A percentile compares a stretch with the other conserved stretches of the same genome.
Evolutionary conservation across 164 flowering plant genomes (phyloP).

Genomic region (Malania oleifera): DNA sequence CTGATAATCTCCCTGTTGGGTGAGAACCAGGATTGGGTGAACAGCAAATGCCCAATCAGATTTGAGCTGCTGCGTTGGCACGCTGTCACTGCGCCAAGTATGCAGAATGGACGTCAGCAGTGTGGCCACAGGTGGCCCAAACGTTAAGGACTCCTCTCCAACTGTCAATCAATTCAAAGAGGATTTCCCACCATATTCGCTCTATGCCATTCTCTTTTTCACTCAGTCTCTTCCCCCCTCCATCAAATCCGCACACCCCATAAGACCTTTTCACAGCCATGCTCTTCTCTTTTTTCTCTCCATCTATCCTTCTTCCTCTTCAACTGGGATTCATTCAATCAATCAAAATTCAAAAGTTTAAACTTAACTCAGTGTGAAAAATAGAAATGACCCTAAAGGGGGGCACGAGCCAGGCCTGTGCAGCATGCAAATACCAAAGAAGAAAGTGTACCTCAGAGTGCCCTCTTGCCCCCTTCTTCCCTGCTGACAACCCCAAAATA

Average conservation of each 20-base stretch:
- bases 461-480: slow-evolving; percentile 53
- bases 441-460: slow-evolving; percentile 47
- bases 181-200: too few species aligned
- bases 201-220: slow-evolving; percentile 19
- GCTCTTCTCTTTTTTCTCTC: background rate
- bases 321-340: background rate
- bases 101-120: too few species aligned
- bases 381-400: slow-evolving; percentile 51
- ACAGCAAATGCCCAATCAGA: too few species aligned
- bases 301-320: background rate
- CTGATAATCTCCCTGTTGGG: too few species aligned
- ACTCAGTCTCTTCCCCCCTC: slow-evolving; percentile 25
- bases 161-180: too few species aligned
- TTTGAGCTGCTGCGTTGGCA: too few species aligned
- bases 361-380: too few species aligned
- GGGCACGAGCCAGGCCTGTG: slow-evolving; percentile 61
- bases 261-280: slow-evolving; percentile 19
- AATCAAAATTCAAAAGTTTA: too few species aligned
- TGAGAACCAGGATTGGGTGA: too few species aligned
- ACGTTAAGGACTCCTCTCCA: too few species aligned
- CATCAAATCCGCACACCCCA: slow-evolving; percentile 16
- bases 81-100: too few species aligned
- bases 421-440: slow-evolving; percentile 63
- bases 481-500: slow-evolving; percentile 43
- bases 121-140: too few species aligned